Evolutionary conservation across 805 yeast species (phyloP), one percentile per base, ranked within the genome.

Genomic region (Candida vaughaniae): DNA sequence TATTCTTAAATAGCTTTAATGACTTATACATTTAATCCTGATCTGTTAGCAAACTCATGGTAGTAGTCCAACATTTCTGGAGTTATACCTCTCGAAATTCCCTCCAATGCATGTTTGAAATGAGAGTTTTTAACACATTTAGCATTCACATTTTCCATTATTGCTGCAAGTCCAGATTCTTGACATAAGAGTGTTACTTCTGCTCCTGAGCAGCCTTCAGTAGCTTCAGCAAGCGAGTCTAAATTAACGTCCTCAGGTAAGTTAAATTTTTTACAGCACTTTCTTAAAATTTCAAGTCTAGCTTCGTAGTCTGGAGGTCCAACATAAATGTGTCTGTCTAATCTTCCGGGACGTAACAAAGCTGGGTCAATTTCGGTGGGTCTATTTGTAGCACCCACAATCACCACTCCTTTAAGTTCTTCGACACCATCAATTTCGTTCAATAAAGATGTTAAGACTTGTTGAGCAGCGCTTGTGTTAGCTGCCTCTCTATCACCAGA

Each of bases 351-450:
- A 52, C 99, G 78, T 55, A 93, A 67, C 39, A 93, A 66, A 0
- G 99, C 99, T 0, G 96, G 75, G 55, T 93, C 99, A 29, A 93
- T 88, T 17, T 85, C 84, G 31, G 88, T 89, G 0, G 99, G 99
- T 51, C 96, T 72, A 57, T 93, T 93, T 0, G 99, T 93, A 7
- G 99, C 99, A 2, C 96, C 99, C 19, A 93, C 83, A 8, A 93
- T 82, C 2, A 89, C 86, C 4, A 93, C 99, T 3, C 96, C 97
- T 35, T 84, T 85, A 48, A 93, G 65, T 43, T 90, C 95, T 59
- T 93, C 99, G 12, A 93, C 91, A 54, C 99, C 99, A 57, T 93
- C 99, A 50, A 93, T 85, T 60, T 93, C 99, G 53, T 91, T 93
- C 50, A 93, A 71, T 48, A 93, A 65, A 0, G 98, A 85, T 2